Base-by-base conservation (phyloP, 2,329 filamentous ascomycete genomes). In the Fusarium zealandicum region DNA sequence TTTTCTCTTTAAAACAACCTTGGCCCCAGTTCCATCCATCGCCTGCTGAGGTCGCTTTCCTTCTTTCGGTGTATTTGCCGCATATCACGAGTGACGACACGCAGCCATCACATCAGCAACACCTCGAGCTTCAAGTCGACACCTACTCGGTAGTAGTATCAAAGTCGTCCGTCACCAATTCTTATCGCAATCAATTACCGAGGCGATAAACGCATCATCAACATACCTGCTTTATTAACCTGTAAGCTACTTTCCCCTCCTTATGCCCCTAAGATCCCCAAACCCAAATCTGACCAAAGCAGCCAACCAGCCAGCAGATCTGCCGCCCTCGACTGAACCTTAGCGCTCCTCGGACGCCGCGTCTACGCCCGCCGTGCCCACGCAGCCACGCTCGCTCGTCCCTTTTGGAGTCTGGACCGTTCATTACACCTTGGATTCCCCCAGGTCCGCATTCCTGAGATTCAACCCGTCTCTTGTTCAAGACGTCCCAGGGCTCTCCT, bases 401-500 rank as follows among this genome's bases (percentile, higher is more conserved):
- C 28, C 9, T 22, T 22, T 22, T 61, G 41, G 47, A 56, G 59
- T 50, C 59, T 62, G 54, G 64, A 61, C 64, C 61, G 54, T 59
- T 63, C 43, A 61, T 59, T 65, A 66, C 50, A 61, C 64, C 65
- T 66, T 61, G 48, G 37, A 47, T 38, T 36, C 57, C 20, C 63
- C 57, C 59, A 52, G 59, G 55, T 57, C 54, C 45, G 57, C 64
- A 66, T 67, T 67, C 61, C 61, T 65, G 38, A 45, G 48, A 40
- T 49, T 38, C 22, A 49, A 51, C 43, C 47, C 48, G 52, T 48
- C 61, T 56, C 64, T 57, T 50, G 52, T 49, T 53, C 50, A 51
- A 50, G n/a, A n/a, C n/a, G n/a, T n/a, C n/a, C n/a, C n/a, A n/a
- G n/a, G 52, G 25, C 41, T 35, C 38, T 25, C 25, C 46, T 51